Conservation (phyloP, 1,139 yeast species). For the Suhomyces maxii region DNA sequence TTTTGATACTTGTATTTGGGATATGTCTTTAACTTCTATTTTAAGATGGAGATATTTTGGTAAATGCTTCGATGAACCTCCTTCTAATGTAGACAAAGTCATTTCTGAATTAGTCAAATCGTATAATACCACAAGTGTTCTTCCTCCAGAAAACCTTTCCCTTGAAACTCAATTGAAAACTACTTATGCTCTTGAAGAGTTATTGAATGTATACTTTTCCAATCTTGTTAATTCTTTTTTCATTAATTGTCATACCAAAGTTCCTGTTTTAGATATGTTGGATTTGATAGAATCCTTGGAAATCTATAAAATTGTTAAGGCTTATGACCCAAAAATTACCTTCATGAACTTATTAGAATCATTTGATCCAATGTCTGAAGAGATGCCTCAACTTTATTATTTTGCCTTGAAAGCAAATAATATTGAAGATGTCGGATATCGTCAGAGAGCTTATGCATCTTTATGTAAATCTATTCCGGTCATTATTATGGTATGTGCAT, state of each 20-base stretch:
- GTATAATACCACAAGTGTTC: conserved; percentile 16
- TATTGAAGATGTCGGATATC: conserved; percentile 20
- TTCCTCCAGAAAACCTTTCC: conserved; percentile 7
- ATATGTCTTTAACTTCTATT: conserved; percentile 38
- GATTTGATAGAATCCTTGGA: conserved; percentile 34
- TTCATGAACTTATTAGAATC: conserved; percentile 25
- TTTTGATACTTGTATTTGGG: conserved; percentile 36
- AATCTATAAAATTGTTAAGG: conserved; percentile 24
- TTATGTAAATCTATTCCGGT: conserved; percentile 31
- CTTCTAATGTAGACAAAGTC: conserved; percentile 15
- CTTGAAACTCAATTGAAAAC: conserved; percentile 19
- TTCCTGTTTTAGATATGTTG: conserved; percentile 35
- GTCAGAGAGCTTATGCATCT: conserved; percentile 22
- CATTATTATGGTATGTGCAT: conserved; percentile 32
- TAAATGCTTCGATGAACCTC: conserved; percentile 18
- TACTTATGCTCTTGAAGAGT: conserved; percentile 20
- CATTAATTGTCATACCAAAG: conserved; percentile 36
- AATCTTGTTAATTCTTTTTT: conserved; percentile 33
- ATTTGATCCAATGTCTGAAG: conserved; percentile 13
- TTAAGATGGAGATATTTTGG: conserved; percentile 36
- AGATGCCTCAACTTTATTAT: conserved; percentile 16
- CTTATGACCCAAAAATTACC: conserved; percentile 22
- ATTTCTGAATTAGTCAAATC: conserved; percentile 17
- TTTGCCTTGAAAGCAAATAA: conserved; percentile 15
- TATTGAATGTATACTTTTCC: conserved; percentile 23